A percentile compares a stretch with the other conserved stretches of the same genome.
These are phyloP conservation scores for Piper betle DNA, from an alignment of 164 flowering plant species.

Conservation along the genomic window DNA sequence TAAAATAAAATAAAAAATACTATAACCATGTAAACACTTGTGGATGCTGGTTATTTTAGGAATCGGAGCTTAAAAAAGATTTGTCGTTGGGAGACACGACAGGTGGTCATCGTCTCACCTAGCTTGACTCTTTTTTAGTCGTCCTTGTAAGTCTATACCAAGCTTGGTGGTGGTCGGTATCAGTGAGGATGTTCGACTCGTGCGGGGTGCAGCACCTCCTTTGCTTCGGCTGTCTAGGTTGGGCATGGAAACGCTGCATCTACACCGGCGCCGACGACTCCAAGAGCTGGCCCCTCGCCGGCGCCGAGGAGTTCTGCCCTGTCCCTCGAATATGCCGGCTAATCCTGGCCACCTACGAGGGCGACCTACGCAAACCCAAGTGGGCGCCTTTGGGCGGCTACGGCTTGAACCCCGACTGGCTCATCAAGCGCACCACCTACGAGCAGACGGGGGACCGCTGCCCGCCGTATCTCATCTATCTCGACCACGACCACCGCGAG, in stretches of 20 bases:
- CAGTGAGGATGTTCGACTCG: no score
- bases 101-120: no score
- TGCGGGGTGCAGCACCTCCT: constrained; percentile 39
- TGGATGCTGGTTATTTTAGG: no score
- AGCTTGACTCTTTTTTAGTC: no score
- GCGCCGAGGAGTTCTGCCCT: constrained; percentile 56
- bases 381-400: constrained; percentile 41
- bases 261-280: constrained; percentile 66
- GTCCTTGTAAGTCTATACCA: no score
- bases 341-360: constrained; percentile 74
- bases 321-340: constrained; percentile 66
- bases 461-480: constrained; percentile 82
- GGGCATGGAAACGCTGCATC: constrained; percentile 89
- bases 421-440: constrained; percentile 58
- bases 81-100: no score
- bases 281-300: constrained; percentile 51
- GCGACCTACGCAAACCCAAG: constrained; percentile 46
- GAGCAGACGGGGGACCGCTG: constrained; percentile 47
- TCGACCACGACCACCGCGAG: constrained; percentile 49
- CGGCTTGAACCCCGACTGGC: constrained; percentile 49
- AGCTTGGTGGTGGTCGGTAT: no score
- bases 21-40: no score
- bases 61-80: no score
- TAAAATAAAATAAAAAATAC: no score
- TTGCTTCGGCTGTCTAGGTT: constrained; percentile 46